phyloP scores from a whole-genome alignment of 2,329 filamentous ascomycete genomes.

The Neofusicoccum sp. region DNA sequence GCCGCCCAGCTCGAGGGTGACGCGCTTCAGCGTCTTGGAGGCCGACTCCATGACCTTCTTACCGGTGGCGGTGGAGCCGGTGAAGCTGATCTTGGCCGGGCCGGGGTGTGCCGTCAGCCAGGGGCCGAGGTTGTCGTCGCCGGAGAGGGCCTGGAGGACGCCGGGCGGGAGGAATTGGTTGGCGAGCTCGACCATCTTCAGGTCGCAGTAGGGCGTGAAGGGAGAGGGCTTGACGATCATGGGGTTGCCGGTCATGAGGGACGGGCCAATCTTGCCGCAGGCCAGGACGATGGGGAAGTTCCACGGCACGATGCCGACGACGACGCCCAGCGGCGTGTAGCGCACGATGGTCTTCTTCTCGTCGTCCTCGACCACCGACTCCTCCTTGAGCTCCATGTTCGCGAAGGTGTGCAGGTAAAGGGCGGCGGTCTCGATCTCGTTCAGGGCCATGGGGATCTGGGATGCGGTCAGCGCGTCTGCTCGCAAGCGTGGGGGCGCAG shows the following conservation, averaged over 20 bases:
- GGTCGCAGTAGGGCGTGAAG: slow-evolving; percentile 56
- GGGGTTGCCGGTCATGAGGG: slow-evolving; percentile 56
- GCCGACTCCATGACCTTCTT: slow-evolving; percentile 58
- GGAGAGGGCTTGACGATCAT: slow-evolving; percentile 58
- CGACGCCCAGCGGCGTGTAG: slow-evolving; percentile 46
- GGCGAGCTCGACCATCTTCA: slow-evolving; percentile 58
- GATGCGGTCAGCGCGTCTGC: not conserved
- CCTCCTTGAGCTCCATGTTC: slow-evolving; percentile 36
- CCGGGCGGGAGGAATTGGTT: slow-evolving; percentile 56
- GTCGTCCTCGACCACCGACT: slow-evolving; percentile 43
- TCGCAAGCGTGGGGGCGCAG: not conserved
- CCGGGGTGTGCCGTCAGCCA: slow-evolving; percentile 58
- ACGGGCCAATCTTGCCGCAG: slow-evolving; percentile 55
- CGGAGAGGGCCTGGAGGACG: slow-evolving; percentile 59
- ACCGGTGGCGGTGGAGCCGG: slow-evolving; percentile 59
- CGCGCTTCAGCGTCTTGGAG: slow-evolving; percentile 57
- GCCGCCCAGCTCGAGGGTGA: slow-evolving; percentile 61
- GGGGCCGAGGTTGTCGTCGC: slow-evolving; percentile 59
- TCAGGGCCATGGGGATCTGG: slow-evolving; percentile 22
- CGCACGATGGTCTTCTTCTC: slow-evolving; percentile 48
- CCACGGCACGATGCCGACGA: slow-evolving; percentile 41
- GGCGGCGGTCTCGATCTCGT: slow-evolving; percentile 22
- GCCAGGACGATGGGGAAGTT: slow-evolving; percentile 54
- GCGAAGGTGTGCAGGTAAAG: slow-evolving; percentile 34
- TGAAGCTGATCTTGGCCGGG: slow-evolving; percentile 63